Percentiles rank a stretch among this genome's conserved stretches.
These are phyloP conservation scores for Solanum appendiculatum DNA, from an alignment of 257 asterid genomes.

Conservation along the genomic window DNA sequence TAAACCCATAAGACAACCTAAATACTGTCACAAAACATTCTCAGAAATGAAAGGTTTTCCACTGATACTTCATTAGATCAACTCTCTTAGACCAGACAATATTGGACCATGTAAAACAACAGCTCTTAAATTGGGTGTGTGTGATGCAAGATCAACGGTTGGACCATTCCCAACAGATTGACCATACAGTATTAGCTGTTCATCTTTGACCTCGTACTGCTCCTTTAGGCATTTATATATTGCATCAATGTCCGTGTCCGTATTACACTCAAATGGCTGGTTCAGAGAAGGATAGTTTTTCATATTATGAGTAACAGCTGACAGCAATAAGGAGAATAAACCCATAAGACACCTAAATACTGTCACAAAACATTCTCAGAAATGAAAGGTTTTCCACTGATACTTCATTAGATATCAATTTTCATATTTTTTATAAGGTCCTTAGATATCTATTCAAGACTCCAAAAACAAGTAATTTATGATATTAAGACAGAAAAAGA, in stretches of 20 bases:
- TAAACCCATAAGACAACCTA: background rate
- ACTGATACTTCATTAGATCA: conserved; percentile 18
- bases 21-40: background rate
- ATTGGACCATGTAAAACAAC: conserved; percentile 97
- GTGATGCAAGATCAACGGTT: conserved; percentile 88
- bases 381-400: background rate
- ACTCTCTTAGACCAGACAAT: conserved; percentile 88
- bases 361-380: background rate
- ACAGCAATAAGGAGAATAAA: background rate
- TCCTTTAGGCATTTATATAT: conserved; percentile 96
- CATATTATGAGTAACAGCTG: background rate
- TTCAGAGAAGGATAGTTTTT: conserved; percentile 33
- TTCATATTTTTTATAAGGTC: background rate
- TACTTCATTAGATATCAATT: background rate
- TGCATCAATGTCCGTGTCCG: conserved; percentile 95
- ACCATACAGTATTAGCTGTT: conserved; percentile 82
- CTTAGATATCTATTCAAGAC: background rate
- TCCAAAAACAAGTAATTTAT: background rate
- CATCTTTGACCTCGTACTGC: conserved; percentile 84
- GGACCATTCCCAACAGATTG: conserved; percentile 99
- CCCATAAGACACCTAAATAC: background rate
- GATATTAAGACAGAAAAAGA: background rate
- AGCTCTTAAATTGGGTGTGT: conserved; percentile 74
- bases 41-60: background rate
- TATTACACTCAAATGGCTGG: conserved; percentile 97